phyloP scores from a whole-genome alignment of 257 asterid genomes.

The Solanum piurae region DNA sequence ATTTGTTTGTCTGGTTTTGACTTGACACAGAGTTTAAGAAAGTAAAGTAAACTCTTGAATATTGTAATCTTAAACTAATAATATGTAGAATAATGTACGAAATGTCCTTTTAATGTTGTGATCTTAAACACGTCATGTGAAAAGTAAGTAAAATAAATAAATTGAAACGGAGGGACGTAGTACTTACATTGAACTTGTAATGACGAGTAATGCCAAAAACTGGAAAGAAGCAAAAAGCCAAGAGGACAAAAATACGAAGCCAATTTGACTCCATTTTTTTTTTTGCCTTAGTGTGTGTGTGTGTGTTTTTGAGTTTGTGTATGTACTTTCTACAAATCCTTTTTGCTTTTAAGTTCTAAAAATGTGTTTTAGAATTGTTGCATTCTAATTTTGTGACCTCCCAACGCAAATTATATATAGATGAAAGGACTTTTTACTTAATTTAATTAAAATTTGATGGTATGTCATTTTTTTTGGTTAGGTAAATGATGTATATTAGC shows the following conservation, averaged over 20 bases:
- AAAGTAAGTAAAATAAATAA: background rate
- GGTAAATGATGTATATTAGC: constrained; percentile 34
- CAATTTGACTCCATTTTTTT: constrained; percentile 22
- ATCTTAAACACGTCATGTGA: too few species aligned
- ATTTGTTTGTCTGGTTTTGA: background rate
- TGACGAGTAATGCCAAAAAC: constrained; percentile 47
- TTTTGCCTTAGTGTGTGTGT: background rate
- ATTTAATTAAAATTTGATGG: constrained; percentile 13
- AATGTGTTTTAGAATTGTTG: constrained; percentile 23
- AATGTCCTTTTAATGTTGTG: too few species aligned
- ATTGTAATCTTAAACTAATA: background rate
- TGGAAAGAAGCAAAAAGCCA: constrained; percentile 26
- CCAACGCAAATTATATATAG: constrained; percentile 43
- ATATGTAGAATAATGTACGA: background rate
- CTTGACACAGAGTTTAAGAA: background rate
- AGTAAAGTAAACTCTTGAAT: background rate
- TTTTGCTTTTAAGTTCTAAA: constrained; percentile 5
- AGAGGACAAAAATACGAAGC: constrained; percentile 33
- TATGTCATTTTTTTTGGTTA: constrained; percentile 58
- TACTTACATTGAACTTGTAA: constrained; percentile 78
- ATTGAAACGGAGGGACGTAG: background rate
- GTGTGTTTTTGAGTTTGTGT: background rate
- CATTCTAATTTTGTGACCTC: constrained; percentile 18
- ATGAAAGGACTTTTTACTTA: background rate
- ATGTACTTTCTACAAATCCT: background rate